Evolutionary conservation across 176 grass and related monocot genomes (phyloP).

Genomic region (Zea mays): DNA sequence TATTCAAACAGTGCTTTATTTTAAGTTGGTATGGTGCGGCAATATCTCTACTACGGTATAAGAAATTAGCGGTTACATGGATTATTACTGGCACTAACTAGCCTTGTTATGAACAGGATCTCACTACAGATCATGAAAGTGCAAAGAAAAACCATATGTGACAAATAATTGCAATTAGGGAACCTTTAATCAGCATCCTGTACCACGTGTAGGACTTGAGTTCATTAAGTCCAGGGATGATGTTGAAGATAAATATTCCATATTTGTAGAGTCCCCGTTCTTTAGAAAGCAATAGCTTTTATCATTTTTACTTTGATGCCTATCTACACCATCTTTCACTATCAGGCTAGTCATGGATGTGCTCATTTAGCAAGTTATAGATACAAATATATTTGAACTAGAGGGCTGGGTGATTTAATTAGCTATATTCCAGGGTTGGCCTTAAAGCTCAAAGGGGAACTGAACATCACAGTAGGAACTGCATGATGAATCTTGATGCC

Average conservation of each 20-base stretch:
- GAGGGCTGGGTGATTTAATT: conserved; percentile 31
- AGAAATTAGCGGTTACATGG: conserved; percentile 32
- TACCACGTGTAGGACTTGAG: conserved; percentile 33
- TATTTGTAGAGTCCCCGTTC: conserved; percentile 37
- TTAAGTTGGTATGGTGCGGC: conserved; percentile 24
- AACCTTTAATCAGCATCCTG: conserved; percentile 33
- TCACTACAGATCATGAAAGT: conserved; percentile 22
- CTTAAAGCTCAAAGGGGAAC: conserved; percentile 44
- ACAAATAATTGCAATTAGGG: conserved; percentile 24
- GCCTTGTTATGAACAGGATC: conserved; percentile 34
- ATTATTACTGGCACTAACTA: conserved; percentile 49
- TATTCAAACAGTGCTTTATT: conserved; percentile 43
- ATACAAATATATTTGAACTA: conserved; percentile 30
- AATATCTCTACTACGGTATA: conserved; percentile 38
- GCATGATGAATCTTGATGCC: conserved; percentile 37
- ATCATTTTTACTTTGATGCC: conserved; percentile 43
- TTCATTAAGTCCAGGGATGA: conserved; percentile 33
- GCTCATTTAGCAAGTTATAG: conserved; percentile 31
- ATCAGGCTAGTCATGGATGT: conserved; percentile 44
- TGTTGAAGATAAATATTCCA: conserved; percentile 50
- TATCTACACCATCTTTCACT: conserved; percentile 41
- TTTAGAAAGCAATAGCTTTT: conserved; percentile 44
- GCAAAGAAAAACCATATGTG: conserved; percentile 8
- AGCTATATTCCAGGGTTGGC: conserved; percentile 33
- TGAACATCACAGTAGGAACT: conserved; percentile 31